Conservation (phyloP, 208 protist species). For the Wallacemonas sp. region DNA sequence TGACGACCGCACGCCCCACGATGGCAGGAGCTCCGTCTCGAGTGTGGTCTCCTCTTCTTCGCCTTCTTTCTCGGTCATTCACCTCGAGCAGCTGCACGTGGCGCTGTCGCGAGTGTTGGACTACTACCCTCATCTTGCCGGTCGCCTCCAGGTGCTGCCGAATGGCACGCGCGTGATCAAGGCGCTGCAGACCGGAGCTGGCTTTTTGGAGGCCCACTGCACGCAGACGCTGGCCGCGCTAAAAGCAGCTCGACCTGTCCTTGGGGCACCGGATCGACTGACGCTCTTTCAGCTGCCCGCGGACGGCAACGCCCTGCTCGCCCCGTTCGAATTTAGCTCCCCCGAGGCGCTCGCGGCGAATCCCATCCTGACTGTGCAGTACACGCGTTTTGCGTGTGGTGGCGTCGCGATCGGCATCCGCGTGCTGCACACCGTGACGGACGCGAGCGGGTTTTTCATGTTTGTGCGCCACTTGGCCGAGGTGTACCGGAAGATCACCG, state of each 20-base stretch:
- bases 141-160: conserved; percentile 19
- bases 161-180: conserved; percentile 20
- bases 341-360: conserved; percentile 10
- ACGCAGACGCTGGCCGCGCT: conserved; percentile 13
- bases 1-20: too few relatives aligned
- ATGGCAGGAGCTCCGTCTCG: too few relatives aligned
- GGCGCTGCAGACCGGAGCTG: conserved; percentile 19
- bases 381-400: conserved; percentile 37
- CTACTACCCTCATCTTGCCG: conserved; percentile 28
- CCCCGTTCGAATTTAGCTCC: conserved; percentile 16
- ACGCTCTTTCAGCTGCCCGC: conserved; percentile 30
- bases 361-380: conserved; percentile 26
- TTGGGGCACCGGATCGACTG: conserved; percentile 8
- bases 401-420: conserved; percentile 28
- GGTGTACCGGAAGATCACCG: conserved; percentile 12
- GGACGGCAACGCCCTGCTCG: conserved; percentile 30
- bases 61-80: conserved; percentile 6
- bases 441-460: conserved; percentile 28
- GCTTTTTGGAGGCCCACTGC: conserved; percentile 19
- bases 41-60: too few relatives aligned
- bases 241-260: conserved; percentile 2
- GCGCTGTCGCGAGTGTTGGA: conserved; percentile 20
- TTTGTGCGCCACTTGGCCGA: conserved; percentile 22
- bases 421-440: conserved; percentile 27
- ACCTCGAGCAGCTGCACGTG: conserved; percentile 10